Percentiles rank a stretch among this genome's conserved stretches.
phyloP scores from a whole-genome alignment of 2,329 filamentous ascomycete species.

The Epichloe elymi region DNA sequence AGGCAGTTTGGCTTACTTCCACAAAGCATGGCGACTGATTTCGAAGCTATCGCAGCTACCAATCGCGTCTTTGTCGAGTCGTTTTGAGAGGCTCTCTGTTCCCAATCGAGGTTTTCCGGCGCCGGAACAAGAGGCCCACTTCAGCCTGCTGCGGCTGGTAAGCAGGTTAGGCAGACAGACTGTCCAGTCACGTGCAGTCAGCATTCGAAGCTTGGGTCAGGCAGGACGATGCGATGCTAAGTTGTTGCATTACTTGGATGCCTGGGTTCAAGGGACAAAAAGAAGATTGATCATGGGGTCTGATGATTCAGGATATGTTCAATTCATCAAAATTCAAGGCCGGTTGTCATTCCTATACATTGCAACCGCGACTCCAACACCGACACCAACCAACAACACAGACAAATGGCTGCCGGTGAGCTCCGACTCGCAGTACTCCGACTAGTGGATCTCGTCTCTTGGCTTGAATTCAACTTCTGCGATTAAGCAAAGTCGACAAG shows the following conservation, averaged over 20 bases:
- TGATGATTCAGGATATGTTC: too few relatives aligned
- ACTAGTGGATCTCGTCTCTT: neutral
- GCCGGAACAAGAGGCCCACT: neutral
- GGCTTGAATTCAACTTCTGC: neutral
- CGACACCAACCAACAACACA: too few relatives aligned
- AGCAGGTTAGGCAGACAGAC: neutral
- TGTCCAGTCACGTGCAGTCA: neutral
- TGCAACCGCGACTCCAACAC: neutral
- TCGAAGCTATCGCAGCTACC: conserved; percentile 11
- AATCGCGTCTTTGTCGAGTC: conserved; percentile 9
- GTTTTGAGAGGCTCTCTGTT: conserved; percentile 1
- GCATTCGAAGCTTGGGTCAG: neutral
- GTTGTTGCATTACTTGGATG: neutral
- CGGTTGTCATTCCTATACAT: neutral
- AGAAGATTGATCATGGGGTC: neutral
- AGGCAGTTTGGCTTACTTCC: conserved; percentile 24
- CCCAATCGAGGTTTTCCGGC: conserved; percentile 13
- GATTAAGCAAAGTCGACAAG: neutral
- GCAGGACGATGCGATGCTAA: too few relatives aligned
- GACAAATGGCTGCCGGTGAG: neutral
- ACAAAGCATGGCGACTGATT: conserved; percentile 31
- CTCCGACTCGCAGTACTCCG: neutral
- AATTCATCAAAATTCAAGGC: too few relatives aligned
- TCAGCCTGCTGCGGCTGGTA: neutral
- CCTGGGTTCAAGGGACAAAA: neutral